phyloP scores from a whole-genome alignment of 192 early-diverging fungal genomes.

The Pilaira anomala region DNA sequence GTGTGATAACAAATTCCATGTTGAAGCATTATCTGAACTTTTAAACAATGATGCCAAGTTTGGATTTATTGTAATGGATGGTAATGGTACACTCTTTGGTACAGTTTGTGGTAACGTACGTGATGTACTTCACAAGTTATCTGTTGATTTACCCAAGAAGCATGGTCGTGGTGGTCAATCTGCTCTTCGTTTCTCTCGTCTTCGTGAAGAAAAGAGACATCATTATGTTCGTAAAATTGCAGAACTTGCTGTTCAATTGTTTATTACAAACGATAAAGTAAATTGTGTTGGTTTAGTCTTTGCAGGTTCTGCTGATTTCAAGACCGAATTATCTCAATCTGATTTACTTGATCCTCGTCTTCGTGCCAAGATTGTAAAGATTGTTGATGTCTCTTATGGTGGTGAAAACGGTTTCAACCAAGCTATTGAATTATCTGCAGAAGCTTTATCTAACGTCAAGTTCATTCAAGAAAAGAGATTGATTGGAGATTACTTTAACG shows the following conservation, averaged over 20 bases:
- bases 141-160: constrained; percentile 99
- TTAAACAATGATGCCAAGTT: constrained; percentile 94
- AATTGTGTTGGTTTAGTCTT: constrained; percentile 80
- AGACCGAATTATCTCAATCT: constrained; percentile 91
- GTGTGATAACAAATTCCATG: constrained; percentile 99
- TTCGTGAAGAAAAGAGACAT: constrained; percentile 98
- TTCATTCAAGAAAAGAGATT: constrained; percentile 99
- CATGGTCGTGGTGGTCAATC: constrained; percentile 99
- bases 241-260: constrained; percentile 94
- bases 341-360: constrained; percentile 96
- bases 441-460: constrained; percentile 93
- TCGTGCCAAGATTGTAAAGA: constrained; percentile 81
- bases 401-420: constrained; percentile 99
- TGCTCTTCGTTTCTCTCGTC: constrained; percentile 98
- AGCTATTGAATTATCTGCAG: constrained; percentile 91
- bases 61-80: constrained; percentile 99
- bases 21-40: constrained; percentile 86
- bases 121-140: constrained; percentile 90
- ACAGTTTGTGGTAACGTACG: constrained; percentile 92
- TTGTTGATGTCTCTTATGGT: constrained; percentile 98
- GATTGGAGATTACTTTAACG: constrained; percentile 93
- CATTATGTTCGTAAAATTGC: constrained; percentile 99
- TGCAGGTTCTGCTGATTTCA: constrained; percentile 99
- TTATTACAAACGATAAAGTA: constrained; percentile 86
- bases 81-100: constrained; percentile 95